Conservation (phyloP, 805 yeast genomes). For the Nakazawaea holstii region DNA sequence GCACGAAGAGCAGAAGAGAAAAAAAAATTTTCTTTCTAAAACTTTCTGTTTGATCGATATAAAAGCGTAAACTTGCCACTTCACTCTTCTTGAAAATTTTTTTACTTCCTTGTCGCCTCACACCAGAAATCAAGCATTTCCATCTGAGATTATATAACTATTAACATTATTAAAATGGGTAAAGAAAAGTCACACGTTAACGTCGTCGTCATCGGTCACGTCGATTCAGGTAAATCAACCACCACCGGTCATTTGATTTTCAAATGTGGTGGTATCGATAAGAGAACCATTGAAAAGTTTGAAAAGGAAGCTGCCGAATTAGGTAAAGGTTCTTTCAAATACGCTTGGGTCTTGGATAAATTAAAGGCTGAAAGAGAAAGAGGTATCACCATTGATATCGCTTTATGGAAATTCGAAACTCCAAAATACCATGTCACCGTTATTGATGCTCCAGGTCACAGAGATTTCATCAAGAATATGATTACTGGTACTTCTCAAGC, state of each 20-base stretch:
- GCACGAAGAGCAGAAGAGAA: not conserved
- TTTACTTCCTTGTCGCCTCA: slow-evolving; percentile 22
- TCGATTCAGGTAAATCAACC: slow-evolving; percentile 99
- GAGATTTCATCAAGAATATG: slow-evolving; percentile 95
- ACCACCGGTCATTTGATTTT: slow-evolving; percentile 98
- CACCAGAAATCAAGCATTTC: slow-evolving; percentile 33
- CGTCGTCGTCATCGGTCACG: slow-evolving; percentile 99
- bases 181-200: slow-evolving; percentile 96
- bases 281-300: slow-evolving; percentile 97
- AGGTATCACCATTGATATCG: slow-evolving; percentile 94
- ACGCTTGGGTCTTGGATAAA: slow-evolving; percentile 97
- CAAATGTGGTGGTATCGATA: slow-evolving; percentile 99
- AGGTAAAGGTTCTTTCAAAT: slow-evolving; percentile 96
- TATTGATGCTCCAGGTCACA: slow-evolving; percentile 94
- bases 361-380: slow-evolving; percentile 95
- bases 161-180: slow-evolving; percentile 48
- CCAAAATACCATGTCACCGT: slow-evolving; percentile 86
- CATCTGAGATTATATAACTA: slow-evolving; percentile 29
- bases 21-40: not conserved
- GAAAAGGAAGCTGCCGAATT: slow-evolving; percentile 97
- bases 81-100: slow-evolving; percentile 6
- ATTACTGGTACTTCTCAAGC: slow-evolving; percentile 94
- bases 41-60: slow-evolving; percentile 3
- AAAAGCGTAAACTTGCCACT: slow-evolving; percentile 7
- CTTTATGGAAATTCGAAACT: slow-evolving; percentile 91